A percentile compares a stretch with the other conserved stretches of the same genome.
Conservation (phyloP, 495 filamentous ascomycete genomes). For the Podospora comata region DNA sequence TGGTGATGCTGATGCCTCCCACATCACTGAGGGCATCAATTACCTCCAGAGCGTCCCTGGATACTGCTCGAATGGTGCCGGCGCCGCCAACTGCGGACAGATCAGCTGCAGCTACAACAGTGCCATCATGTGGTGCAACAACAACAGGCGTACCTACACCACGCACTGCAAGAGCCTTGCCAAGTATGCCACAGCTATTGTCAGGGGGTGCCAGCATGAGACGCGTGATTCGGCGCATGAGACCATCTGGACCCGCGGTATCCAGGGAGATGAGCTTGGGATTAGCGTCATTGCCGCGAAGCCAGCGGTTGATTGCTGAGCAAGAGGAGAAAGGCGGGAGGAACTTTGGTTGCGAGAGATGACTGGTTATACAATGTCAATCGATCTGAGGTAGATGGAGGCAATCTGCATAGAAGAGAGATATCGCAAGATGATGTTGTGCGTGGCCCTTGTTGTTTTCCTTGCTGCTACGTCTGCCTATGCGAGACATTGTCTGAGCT, state of each 20-base stretch:
- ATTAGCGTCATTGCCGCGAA: background rate
- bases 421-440: no score
- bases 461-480: no score
- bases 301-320: background rate
- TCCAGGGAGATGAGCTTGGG: background rate
- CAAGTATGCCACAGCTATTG: background rate
- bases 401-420: no score
- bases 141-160: background rate
- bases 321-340: background rate
- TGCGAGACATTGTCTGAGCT: no score
- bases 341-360: background rate
- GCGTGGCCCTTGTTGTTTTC: no score
- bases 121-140: slow-evolving; percentile 8
- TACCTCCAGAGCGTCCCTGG: background rate
- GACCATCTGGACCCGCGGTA: background rate
- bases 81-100: background rate
- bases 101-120: slow-evolving; percentile 6
- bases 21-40: background rate
- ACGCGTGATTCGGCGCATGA: background rate
- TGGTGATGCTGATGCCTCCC: background rate
- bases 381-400: background rate
- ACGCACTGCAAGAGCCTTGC: background rate
- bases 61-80: background rate
- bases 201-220: background rate
- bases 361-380: background rate